Conservation (phyloP, 495 filamentous ascomycete genomes). For the Penicillium canescens region DNA sequence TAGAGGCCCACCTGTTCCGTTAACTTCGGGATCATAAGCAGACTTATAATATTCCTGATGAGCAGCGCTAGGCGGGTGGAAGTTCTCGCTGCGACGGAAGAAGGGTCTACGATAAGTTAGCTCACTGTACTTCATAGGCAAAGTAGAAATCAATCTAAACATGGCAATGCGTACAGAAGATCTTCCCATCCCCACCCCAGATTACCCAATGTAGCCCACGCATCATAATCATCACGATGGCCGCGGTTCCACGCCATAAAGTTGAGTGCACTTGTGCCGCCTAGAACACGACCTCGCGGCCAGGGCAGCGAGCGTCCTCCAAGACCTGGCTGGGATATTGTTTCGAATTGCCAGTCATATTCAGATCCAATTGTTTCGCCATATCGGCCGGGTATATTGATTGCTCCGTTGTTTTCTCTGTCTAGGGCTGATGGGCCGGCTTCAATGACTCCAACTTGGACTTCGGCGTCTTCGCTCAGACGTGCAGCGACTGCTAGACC, state of each 20-base stretch:
- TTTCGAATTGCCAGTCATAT: slow-evolving; percentile 49
- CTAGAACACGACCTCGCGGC: slow-evolving; percentile 40
- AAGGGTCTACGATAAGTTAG: slow-evolving; percentile 5
- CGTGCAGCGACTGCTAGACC: slow-evolving; percentile 41
- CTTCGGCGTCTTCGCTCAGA: slow-evolving; percentile 43
- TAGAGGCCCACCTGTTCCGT: slow-evolving; percentile 46
- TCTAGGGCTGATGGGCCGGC: slow-evolving; percentile 39
- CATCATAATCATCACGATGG: slow-evolving; percentile 39
- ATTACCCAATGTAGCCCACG: slow-evolving; percentile 15
- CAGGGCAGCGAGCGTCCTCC: slow-evolving; percentile 34
- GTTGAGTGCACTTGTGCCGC: slow-evolving; percentile 47
- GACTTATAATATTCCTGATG: slow-evolving; percentile 30
- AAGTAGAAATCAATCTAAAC: not conserved
- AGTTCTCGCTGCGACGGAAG: slow-evolving; percentile 37
- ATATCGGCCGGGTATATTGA: slow-evolving; percentile 43
- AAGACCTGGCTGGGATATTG: slow-evolving; percentile 35
- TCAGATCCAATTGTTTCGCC: slow-evolving; percentile 38
- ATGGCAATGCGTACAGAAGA: slow-evolving; percentile 6
- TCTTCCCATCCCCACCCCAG: slow-evolving; percentile 17
- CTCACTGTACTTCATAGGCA: not conserved
- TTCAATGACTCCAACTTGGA: slow-evolving; percentile 48
- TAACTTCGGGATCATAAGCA: slow-evolving; percentile 25
- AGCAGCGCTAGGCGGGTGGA: slow-evolving; percentile 37
- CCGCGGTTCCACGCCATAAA: slow-evolving; percentile 54
- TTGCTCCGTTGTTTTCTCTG: slow-evolving; percentile 31